These are phyloP conservation scores for Pleurotus pulmonarius DNA, from an alignment of 768 basidiomycete species.

Conservation along the genomic window DNA sequence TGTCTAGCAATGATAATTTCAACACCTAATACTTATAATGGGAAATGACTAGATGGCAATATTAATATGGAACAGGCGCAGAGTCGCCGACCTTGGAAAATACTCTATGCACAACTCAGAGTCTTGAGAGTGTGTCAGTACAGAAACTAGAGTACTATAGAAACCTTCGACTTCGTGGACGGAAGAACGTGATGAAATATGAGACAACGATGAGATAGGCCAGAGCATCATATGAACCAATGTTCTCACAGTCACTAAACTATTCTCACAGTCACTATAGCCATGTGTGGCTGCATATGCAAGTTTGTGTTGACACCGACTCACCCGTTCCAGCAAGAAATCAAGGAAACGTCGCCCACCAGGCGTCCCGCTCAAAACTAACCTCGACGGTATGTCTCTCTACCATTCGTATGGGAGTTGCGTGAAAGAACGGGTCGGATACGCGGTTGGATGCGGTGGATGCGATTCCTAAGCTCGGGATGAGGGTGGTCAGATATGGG, in stretches of 20 bases:
- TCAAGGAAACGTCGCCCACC: slow-evolving; percentile 40
- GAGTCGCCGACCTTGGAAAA: no score
- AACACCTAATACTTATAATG: no score
- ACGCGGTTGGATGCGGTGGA: slow-evolving; percentile 5
- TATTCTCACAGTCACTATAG: slow-evolving; percentile 1
- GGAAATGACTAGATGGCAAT: no score
- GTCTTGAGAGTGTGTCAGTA: no score
- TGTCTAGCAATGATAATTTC: no score
- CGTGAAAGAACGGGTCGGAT: slow-evolving; percentile 39
- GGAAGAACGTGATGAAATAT: no score
- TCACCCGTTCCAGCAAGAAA: slow-evolving; percentile 10
- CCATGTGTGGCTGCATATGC: slow-evolving; percentile 1
- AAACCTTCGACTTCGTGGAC: no score
- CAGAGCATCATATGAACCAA: no score
- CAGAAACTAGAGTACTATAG: no score
- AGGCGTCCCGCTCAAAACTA: slow-evolving; percentile 32
- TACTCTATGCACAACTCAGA: no score
- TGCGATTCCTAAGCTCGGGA: neutral
- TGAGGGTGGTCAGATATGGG: neutral
- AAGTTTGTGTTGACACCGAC: slow-evolving; percentile 4
- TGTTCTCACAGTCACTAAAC: neutral
- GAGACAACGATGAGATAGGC: no score
- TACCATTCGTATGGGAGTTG: slow-evolving; percentile 8
- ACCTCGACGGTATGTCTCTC: slow-evolving; percentile 42
- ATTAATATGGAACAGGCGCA: no score